Evolutionary conservation across 2,329 filamentous ascomycete genomes (phyloP).

Genomic region (Aureobasidium sp.): DNA sequence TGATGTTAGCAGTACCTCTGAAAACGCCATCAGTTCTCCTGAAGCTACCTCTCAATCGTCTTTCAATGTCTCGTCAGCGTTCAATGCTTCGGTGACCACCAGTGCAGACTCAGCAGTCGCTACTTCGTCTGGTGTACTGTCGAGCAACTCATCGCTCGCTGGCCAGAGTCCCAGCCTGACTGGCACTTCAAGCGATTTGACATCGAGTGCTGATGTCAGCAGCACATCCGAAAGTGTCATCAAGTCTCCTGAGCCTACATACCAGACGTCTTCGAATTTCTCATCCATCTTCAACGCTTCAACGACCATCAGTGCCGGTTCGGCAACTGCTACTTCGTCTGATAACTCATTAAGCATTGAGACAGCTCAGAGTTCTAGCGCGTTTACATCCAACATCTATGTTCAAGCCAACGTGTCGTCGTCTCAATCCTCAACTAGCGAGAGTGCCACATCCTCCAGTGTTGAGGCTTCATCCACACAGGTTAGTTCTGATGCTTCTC

Average conservation of each 20-base stretch:
- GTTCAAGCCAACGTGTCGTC: background rate
- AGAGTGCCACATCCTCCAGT: background rate
- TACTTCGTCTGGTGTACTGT: background rate
- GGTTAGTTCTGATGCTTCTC: background rate
- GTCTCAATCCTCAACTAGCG: background rate
- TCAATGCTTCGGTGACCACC: background rate
- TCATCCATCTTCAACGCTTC: background rate
- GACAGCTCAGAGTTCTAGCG: background rate
- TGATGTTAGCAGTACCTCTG: background rate
- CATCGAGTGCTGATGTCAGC: no score
- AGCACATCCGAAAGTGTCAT: background rate
- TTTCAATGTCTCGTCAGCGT: background rate
- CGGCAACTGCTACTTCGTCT: background rate
- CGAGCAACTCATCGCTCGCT: background rate
- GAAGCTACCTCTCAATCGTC: background rate
- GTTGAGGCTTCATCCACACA: no score
- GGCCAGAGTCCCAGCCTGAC: background rate
- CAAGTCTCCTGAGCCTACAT: background rate
- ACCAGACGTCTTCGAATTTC: background rate
- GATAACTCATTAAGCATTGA: background rate
- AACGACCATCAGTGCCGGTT: background rate
- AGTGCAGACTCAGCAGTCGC: background rate
- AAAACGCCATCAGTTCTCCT: background rate
- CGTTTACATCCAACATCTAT: background rate
- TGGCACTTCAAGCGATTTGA: background rate